phyloP scores from a whole-genome alignment of 2,329 filamentous ascomycete species.

The Albifimbria verrucaria region DNA sequence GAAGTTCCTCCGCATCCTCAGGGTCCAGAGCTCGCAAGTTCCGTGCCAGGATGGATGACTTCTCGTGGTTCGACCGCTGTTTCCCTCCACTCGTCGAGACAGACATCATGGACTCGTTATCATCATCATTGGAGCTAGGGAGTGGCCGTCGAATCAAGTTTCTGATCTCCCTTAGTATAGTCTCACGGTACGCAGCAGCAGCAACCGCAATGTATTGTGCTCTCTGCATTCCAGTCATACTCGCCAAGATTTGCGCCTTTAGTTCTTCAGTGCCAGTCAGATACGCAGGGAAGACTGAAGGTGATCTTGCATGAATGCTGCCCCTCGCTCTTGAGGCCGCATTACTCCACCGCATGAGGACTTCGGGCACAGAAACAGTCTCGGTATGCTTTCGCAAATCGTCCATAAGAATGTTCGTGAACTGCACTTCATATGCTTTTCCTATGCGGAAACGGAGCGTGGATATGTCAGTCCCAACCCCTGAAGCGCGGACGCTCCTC shows the following conservation, averaged over 20 bases:
- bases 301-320: conserved; percentile 55
- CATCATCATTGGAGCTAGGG: conserved; percentile 91
- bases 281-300: conserved; percentile 74
- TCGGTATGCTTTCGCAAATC: conserved; percentile 82
- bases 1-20: conserved; percentile 78
- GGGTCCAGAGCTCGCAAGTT: conserved; percentile 83
- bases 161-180: conserved; percentile 81
- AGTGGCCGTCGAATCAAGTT: conserved; percentile 79
- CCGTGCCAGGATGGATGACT: conserved; percentile 80
- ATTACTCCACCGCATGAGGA: conserved; percentile 80
- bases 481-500: conserved; percentile 74
- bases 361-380: conserved; percentile 66
- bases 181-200: conserved; percentile 79
- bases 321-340: conserved; percentile 71
- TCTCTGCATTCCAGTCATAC: conserved; percentile 75
- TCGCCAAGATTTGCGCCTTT: conserved; percentile 65
- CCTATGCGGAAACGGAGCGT: conserved; percentile 78
- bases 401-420: conserved; percentile 71
- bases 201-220: conserved; percentile 78
- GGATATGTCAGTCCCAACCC: conserved; percentile 75
- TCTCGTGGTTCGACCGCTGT: conserved; percentile 77
- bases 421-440: conserved; percentile 78
- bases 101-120: conserved; percentile 85
- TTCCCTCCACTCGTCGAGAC: conserved; percentile 67
- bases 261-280: conserved; percentile 69